These are phyloP conservation scores for Leptomonas seymouri DNA, from an alignment of 208 protist genomes.

Conservation along the genomic window DNA sequence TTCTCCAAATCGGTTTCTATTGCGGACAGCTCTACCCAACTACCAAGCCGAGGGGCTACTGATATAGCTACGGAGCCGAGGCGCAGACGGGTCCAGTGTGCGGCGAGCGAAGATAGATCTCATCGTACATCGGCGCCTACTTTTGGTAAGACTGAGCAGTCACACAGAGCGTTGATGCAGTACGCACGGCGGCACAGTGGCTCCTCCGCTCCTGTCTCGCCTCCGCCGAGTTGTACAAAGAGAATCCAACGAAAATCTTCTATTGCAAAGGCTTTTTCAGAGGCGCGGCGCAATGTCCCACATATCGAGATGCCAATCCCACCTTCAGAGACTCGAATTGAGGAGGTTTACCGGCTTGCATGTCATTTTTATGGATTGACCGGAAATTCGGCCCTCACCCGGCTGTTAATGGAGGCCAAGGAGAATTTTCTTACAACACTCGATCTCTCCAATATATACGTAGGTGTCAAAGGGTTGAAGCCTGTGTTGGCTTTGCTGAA, in stretches of 20 bases:
- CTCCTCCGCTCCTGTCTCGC: neutral
- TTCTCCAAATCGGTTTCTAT: constrained; percentile 1
- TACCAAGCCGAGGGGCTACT: no score
- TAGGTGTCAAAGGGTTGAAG: constrained; percentile 51
- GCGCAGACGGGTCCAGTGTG: neutral
- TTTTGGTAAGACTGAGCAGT: no score
- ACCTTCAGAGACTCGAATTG: constrained; percentile 11
- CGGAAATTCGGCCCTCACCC: constrained; percentile 36
- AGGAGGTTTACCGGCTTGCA: constrained; percentile 33
- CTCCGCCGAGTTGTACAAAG: neutral
- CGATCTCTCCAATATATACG: constrained; percentile 62
- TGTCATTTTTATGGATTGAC: constrained; percentile 34
- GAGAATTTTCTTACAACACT: constrained; percentile 35
- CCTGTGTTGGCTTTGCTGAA: constrained; percentile 45
- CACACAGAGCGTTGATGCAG: neutral
- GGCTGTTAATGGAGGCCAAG: constrained; percentile 14
- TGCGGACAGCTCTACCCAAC: neutral
- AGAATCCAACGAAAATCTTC: neutral
- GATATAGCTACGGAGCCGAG: neutral
- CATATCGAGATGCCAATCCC: neutral
- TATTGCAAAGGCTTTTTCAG: constrained; percentile 2
- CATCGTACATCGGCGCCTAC: neutral
- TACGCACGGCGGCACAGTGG: neutral
- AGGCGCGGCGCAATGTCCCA: constrained; percentile 1
- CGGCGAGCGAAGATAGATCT: neutral